Base-by-base conservation (phyloP, 352 stramenopile genomes). In the Peronospora destructor region DNA sequence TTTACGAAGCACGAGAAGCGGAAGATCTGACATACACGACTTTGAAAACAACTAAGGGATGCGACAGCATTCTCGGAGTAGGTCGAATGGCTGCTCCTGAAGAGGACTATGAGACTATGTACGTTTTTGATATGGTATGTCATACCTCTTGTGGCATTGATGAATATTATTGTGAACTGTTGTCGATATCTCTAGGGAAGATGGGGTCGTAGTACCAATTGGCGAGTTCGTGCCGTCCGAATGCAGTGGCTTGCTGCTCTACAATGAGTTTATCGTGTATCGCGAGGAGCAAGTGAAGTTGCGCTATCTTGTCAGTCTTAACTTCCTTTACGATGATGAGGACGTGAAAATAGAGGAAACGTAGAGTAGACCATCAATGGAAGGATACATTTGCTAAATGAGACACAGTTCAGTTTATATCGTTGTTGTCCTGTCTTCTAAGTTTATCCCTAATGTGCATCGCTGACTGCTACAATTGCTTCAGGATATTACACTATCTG, bases 271-370 rank as follows among this genome's bases (percentile, higher is more conserved):
- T 21, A 21, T 21, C 19, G 19, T 21, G 19, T 21, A 21, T 21
- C 19, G 19, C 3, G 19, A 21, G 19, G 19, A 21, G 26, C 26
- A 30, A 30, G 19, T 21, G 25, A 67, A 67, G 36, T 54, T 87
- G 48, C 73, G 73, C 6, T 84, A 87, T 48, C 53, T 84, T n/a
- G 64, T 87, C 23, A 56, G 60, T 1, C 46, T 80, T 11, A 70
- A 79, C 35, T 84, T 84, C 23, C 34, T 67, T 2, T 83, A 73
- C 48, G 65, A 74, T 42, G 49, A 60, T 13, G 61, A 56, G 9
- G 56, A 63, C 12, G 46, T 58, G 11, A 41, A 23, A 28, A 48
- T 4, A 57, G 40, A 54, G 25, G 2, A 39, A 21, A 50, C 30
- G 17, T 29, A 11, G 10, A 40, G n/a, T 32, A 50, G 25, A 38